Evolutionary conservation across 805 yeast genomes (phyloP).

Genomic region (Cyberlindnera petersonii): DNA sequence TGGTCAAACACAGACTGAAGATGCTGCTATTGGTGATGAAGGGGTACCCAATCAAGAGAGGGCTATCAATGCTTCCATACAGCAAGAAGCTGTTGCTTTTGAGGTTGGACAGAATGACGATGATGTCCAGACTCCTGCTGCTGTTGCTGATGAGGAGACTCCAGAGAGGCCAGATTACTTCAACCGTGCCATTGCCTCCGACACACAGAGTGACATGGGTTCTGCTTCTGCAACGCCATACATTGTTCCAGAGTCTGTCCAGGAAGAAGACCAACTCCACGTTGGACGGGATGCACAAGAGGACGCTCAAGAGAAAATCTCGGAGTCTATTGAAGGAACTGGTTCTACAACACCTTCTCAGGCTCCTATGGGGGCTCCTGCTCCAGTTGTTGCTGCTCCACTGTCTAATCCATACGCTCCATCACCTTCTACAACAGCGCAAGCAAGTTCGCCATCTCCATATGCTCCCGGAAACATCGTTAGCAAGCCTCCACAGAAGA

Average conservation of each 20-base stretch:
- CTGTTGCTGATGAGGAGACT: slow-evolving; percentile 2
- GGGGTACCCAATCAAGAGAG: too few relatives aligned
- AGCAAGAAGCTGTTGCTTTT: not conserved
- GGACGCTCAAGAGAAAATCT: slow-evolving; percentile 4
- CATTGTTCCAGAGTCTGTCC: slow-evolving; percentile 12
- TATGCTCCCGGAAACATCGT: slow-evolving; percentile 4
- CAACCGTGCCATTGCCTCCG: slow-evolving; percentile 1
- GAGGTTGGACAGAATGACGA: not conserved
- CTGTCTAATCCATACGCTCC: not conserved
- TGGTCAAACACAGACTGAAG: not conserved
- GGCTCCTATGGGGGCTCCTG: too few relatives aligned
- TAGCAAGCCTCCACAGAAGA: slow-evolving; percentile 9
- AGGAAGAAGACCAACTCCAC: too few relatives aligned
- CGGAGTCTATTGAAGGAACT: slow-evolving; percentile 2
- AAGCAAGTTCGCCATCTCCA: too few relatives aligned
- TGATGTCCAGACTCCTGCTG: too few relatives aligned
- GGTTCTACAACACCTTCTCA: not conserved
- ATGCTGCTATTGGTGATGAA: not conserved
- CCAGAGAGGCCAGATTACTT: slow-evolving; percentile 2
- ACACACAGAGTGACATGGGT: slow-evolving; percentile 18
- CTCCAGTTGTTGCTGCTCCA: slow-evolving; percentile 1
- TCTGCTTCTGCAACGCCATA: slow-evolving; percentile 14
- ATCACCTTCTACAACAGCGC: too few relatives aligned
- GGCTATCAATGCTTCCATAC: not conserved
- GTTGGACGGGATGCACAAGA: slow-evolving; percentile 13